Conservation (phyloP, 495 filamentous ascomycete species). For the Immersiella caudata region DNA sequence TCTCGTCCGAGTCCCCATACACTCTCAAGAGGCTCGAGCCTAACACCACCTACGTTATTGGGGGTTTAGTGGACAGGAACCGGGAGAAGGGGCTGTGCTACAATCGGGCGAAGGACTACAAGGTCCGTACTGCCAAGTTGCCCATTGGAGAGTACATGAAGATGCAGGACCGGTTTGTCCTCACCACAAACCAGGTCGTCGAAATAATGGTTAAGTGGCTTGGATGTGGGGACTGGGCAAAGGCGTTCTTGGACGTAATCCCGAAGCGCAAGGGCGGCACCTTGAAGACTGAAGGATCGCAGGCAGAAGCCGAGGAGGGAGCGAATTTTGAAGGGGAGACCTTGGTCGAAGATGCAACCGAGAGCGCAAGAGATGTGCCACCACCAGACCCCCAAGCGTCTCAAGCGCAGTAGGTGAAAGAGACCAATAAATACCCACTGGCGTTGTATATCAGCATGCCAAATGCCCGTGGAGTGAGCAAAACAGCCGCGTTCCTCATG, state of each 20-base stretch:
- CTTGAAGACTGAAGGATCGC: constrained; percentile 43
- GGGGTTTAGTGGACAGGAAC: constrained; percentile 93
- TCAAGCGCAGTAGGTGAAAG: background rate
- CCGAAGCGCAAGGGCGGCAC: constrained; percentile 81
- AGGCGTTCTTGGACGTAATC: constrained; percentile 83
- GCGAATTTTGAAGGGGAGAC: constrained; percentile 9
- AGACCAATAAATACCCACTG: background rate
- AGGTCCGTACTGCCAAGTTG: constrained; percentile 83
- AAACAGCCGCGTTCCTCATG: background rate
- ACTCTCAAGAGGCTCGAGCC: constrained; percentile 79
- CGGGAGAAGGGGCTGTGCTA: constrained; percentile 93
- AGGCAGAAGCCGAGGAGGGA: constrained; percentile 28
- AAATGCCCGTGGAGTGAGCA: background rate
- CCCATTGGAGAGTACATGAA: constrained; percentile 91
- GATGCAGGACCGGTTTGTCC: constrained; percentile 79
- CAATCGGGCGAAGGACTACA: constrained; percentile 70
- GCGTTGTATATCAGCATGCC: background rate
- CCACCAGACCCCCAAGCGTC: background rate
- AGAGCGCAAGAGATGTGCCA: background rate
- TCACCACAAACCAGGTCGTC: constrained; percentile 91
- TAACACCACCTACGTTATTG: constrained; percentile 88
- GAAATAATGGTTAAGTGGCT: constrained; percentile 97
- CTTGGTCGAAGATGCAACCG: background rate
- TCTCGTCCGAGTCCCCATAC: constrained; percentile 82
- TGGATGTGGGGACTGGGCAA: constrained; percentile 83